Conservation (phyloP, 495 filamentous ascomycete species). For the Margaritispora aquatica region DNA sequence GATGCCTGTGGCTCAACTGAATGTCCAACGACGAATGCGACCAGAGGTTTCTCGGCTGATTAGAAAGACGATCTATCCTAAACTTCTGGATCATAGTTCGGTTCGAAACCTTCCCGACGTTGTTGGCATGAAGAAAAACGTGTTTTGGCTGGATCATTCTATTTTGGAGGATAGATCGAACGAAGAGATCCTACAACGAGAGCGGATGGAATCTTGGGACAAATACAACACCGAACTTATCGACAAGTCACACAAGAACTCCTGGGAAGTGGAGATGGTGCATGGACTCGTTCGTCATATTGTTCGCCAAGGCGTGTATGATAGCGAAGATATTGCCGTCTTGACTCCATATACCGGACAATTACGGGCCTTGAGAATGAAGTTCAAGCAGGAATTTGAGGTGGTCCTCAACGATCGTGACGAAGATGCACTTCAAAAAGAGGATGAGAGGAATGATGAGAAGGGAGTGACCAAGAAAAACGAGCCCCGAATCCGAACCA, state of each 20-base stretch:
- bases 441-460: conserved; percentile 34
- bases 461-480: conserved; percentile 15
- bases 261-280: conserved; percentile 60
- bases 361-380: conserved; percentile 50
- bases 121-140: conserved; percentile 67
- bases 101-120: conserved; percentile 55
- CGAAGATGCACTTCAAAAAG: conserved; percentile 47
- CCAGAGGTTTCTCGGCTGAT: conserved; percentile 61
- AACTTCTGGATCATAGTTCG: conserved; percentile 59
- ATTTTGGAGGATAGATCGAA: conserved; percentile 43
- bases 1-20: conserved; percentile 41
- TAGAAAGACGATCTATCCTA: conserved; percentile 50
- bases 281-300: conserved; percentile 64
- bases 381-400: conserved; percentile 44
- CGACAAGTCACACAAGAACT: conserved; percentile 43
- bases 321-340: conserved; percentile 61
- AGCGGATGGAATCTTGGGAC: background rate
- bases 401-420: conserved; percentile 67
- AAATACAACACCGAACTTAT: background rate
- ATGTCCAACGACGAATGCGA: conserved; percentile 66
- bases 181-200: conserved; percentile 24
- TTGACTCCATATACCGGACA: conserved; percentile 90
- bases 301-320: conserved; percentile 61
- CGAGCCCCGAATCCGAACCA: conserved; percentile 27
- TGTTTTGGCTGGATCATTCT: conserved; percentile 74